phyloP scores from a whole-genome alignment of 352 stramenopile genomes.

The Pythium aquatile region DNA sequence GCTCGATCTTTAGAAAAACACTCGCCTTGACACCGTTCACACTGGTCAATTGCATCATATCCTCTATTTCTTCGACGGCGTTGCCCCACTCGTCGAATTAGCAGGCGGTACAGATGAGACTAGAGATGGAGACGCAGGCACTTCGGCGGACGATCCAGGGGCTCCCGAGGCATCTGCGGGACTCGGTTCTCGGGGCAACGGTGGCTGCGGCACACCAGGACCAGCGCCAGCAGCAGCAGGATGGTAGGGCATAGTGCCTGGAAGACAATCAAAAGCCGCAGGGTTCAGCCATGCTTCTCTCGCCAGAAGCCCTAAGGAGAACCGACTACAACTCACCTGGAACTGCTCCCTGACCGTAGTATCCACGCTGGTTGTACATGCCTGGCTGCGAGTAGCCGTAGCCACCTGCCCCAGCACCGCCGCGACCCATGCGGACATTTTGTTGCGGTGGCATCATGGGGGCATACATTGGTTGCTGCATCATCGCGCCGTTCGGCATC shows the following conservation, averaged over 20 bases:
- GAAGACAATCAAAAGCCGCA: neutral
- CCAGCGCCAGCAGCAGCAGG: conserved; percentile 8
- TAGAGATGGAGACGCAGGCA: conserved; percentile 10
- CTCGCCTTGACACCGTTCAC: neutral
- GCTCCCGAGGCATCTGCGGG: conserved; percentile 7
- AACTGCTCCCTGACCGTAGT: conserved; percentile 46
- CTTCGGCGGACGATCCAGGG: neutral
- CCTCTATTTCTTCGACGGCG: conserved; percentile 27
- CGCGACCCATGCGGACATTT: conserved; percentile 45
- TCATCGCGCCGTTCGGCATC: conserved; percentile 53
- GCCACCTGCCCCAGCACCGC: conserved; percentile 17
- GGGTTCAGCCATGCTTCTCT: neutral
- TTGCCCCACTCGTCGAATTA: conserved; percentile 9
- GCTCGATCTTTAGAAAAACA: no score
- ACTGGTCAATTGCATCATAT: neutral
- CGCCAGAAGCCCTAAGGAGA: neutral
- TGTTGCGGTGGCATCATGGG: conserved; percentile 69
- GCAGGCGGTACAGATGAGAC: neutral
- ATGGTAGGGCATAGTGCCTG: conserved; percentile 21
- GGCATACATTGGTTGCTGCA: conserved; percentile 63
- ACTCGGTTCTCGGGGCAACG: conserved; percentile 22
- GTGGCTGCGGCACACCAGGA: conserved; percentile 19
- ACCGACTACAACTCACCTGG: conserved; percentile 11
- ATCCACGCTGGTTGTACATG: conserved; percentile 54
- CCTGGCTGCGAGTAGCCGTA: conserved; percentile 51